Conservation (phyloP, 2,329 filamentous ascomycete genomes). For the Monascus ruber region DNA sequence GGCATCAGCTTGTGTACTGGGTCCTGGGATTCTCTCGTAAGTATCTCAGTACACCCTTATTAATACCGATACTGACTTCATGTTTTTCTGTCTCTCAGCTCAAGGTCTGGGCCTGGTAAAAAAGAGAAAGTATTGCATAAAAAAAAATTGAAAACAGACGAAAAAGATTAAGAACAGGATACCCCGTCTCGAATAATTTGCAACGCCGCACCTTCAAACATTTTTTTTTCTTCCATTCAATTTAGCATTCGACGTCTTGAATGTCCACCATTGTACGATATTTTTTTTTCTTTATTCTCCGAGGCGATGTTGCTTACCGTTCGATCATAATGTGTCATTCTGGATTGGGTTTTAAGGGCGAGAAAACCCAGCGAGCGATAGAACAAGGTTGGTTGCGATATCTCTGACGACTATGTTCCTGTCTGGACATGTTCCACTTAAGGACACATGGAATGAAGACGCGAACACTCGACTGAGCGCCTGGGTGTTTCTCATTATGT, state of each 20-base stretch:
- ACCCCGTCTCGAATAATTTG: conserved; percentile 24
- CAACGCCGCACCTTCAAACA: conserved; percentile 26
- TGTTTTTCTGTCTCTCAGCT: conserved; percentile 42
- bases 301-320: conserved; percentile 11
- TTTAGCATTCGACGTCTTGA: conserved; percentile 19
- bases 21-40: conserved; percentile 97
- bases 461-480: too few relatives aligned
- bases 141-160: conserved; percentile 5
- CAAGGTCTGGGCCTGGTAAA: conserved; percentile 77
- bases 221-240: conserved; percentile 19
- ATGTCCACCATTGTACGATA: conserved; percentile 35
- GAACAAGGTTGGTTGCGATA: conserved; percentile 1
- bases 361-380: conserved; percentile 2
- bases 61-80: not conserved
- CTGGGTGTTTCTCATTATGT: too few relatives aligned
- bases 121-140: conserved; percentile 10
- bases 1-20: conserved; percentile 98
- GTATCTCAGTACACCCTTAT: conserved; percentile 25
- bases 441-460: too few relatives aligned
- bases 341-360: conserved; percentile 12
- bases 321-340: conserved; percentile 19
- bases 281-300: conserved; percentile 25
- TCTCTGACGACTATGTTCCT: not conserved
- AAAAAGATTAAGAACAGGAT: conserved; percentile 13
- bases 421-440: too few relatives aligned